phyloP scores from a whole-genome alignment of 352 stramenopile species.

The Phytophthora chlamydospora region DNA sequence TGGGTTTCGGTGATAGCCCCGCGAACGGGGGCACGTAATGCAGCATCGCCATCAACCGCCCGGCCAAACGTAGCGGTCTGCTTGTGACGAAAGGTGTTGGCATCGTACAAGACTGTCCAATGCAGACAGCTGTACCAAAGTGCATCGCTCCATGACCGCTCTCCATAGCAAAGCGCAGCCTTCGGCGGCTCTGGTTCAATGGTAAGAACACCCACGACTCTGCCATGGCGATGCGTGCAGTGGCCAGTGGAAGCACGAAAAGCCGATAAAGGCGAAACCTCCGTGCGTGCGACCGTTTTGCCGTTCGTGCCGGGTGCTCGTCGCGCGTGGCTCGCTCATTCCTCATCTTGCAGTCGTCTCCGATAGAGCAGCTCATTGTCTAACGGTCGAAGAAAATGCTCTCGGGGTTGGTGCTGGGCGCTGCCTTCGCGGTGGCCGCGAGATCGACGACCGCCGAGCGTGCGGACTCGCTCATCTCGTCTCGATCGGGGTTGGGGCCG shows the following conservation, averaged over 20 bases:
- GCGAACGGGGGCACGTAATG: too few species aligned
- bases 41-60: too few species aligned
- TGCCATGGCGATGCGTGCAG: not conserved
- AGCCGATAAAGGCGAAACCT: conserved; percentile 21
- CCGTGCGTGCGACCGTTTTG: conserved; percentile 24
- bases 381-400: conserved; percentile 15
- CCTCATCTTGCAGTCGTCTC: not conserved
- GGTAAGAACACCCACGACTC: conserved; percentile 1
- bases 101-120: too few species aligned
- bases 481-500: conserved; percentile 40
- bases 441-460: conserved; percentile 10
- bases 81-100: too few species aligned
- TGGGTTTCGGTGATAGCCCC: too few species aligned
- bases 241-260: conserved; percentile 9
- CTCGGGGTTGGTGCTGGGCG: conserved; percentile 5
- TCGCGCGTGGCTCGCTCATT: conserved; percentile 25
- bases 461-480: conserved; percentile 32
- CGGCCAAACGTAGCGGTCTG: too few species aligned
- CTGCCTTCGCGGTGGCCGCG: conserved; percentile 1
- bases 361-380: conserved; percentile 6
- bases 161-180: too few species aligned
- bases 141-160: too few species aligned
- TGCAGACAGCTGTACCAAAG: too few species aligned
- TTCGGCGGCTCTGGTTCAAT: not conserved
- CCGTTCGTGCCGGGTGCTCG: conserved; percentile 6